Evolutionary conservation across 1,284 basidiomycete genomes (phyloP), one percentile per base, ranked within the genome.

Genomic region (Sporisorium iseilematis-ciliati): DNA sequence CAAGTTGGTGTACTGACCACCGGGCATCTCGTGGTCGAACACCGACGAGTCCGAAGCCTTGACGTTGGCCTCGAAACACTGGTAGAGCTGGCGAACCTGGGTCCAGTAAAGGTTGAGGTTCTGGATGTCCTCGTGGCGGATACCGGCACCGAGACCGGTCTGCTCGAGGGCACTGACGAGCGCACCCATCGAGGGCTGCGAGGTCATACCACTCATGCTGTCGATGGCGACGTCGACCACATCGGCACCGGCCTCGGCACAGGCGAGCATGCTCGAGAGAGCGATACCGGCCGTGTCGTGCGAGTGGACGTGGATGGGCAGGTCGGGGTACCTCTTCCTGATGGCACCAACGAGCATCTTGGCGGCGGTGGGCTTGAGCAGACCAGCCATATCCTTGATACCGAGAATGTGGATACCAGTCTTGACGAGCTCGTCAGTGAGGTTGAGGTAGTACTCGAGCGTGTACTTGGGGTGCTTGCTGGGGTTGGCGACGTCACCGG

Each of bases 281-380:
- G 97, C 94, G 83, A 99, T 99, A 87, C 97, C 97, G 65, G 97
- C 97, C 33, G 97, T 99, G 87, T 99, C 97, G 87, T 99, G 97
- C 43, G 97, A 98, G 89, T 99, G 97, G 48, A 99, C 95, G 86
- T 99, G 97, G 86, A 99, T 99, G 45, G 96, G 95, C 69, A 99
- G 90, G 86, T 98, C 94, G 42, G 97, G 97, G 87, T 98, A 93
- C 82, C 93, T 95, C 88, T 94, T 90, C 86, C 97, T 91, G 86
- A 99, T 95, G 25, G 94, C 91, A 77, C 94, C 92, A 82, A 99
- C 91, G 77, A 99, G 92, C 92, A 97, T 84, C 77, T 88, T 94
- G 16, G 96, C 97, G 51, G 97, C 92, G 82, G 93, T 89, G 40
- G 97, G 97, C 87, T 98, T 99, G 81, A 99, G 89, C 56, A 99